These are phyloP conservation scores for Huntiella moniliformis DNA, from an alignment of 2,329 filamentous ascomycete species.

Conservation along the genomic window DNA sequence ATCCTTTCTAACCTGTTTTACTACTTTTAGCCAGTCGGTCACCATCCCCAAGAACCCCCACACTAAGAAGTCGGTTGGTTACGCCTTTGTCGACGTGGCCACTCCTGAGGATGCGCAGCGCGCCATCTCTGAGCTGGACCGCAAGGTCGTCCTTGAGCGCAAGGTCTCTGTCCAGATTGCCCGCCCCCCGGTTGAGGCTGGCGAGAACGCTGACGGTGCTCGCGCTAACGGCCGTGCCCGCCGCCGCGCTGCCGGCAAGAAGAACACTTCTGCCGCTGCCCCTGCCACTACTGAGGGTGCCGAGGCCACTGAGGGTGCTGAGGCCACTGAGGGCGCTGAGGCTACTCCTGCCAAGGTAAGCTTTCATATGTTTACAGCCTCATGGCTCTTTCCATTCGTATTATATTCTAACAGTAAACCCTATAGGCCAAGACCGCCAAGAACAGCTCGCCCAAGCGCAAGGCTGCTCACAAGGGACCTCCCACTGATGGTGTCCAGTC, in stretches of 20 bases:
- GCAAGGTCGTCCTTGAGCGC: constrained; percentile 93
- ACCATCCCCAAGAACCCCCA: constrained; percentile 99
- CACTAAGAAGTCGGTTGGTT: constrained; percentile 94
- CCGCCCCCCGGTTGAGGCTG: constrained; percentile 81
- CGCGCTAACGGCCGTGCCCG: constrained; percentile 45
- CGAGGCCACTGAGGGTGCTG: constrained; percentile 21
- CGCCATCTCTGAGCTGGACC: constrained; percentile 86
- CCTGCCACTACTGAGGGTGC: constrained; percentile 25
- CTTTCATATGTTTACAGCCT: background rate
- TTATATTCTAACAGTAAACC: background rate
- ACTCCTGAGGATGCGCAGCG: constrained; percentile 88
- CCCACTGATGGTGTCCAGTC: constrained; percentile 94
- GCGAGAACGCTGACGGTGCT: constrained; percentile 52
- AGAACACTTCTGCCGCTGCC: constrained; percentile 17
- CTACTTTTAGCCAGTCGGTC: constrained; percentile 65
- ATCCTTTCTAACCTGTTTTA: constrained; percentile 2
- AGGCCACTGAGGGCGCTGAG: constrained; percentile 30
- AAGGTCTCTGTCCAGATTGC: constrained; percentile 98
- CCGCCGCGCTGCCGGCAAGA: constrained; percentile 36
- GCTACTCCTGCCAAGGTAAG: constrained; percentile 16
- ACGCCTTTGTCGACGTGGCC: constrained; percentile 95
- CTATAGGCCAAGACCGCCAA: constrained; percentile 37
- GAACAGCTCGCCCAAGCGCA: constrained; percentile 23
- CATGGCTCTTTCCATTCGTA: background rate
- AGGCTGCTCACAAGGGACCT: constrained; percentile 48